Percentiles rank a stretch among this genome's conserved stretches.
phyloP scores from a whole-genome alignment of 495 filamentous ascomycete genomes.

The Penicillium paradoxum region DNA sequence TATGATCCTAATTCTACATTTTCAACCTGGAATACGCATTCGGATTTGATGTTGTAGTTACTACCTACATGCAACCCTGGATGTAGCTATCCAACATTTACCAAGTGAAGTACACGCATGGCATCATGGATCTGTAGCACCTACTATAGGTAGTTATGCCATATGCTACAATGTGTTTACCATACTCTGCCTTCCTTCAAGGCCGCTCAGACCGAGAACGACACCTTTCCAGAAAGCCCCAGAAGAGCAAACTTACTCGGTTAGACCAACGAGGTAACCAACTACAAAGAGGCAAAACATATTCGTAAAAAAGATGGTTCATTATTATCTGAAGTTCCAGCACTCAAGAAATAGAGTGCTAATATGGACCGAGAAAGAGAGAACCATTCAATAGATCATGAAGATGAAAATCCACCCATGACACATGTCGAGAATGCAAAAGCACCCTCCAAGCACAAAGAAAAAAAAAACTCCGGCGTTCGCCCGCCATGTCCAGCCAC shows the following conservation, averaged over 20 bases:
- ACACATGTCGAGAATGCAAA: background rate
- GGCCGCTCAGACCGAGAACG: background rate
- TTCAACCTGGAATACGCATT: background rate
- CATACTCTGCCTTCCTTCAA: background rate
- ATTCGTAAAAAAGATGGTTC: background rate
- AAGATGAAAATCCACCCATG: background rate
- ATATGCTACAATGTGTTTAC: background rate
- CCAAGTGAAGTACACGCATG: no score
- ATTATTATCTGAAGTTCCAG: background rate
- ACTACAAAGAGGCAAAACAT: background rate
- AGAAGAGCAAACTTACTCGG: no score
- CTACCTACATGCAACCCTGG: background rate
- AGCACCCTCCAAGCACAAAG: background rate
- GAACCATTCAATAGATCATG: background rate
- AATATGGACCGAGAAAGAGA: background rate
- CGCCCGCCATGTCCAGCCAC: conserved; percentile 11
- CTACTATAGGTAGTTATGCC: no score
- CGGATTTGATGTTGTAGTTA: background rate
- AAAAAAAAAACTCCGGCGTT: conserved; percentile 8
- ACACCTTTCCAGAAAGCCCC: background rate
- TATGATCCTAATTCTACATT: background rate
- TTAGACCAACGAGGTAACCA: background rate
- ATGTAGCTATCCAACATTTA: no score
- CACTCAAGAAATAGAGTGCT: background rate
- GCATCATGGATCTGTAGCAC: no score